Evolutionary conservation across 768 basidiomycete genomes (phyloP).

Genomic region (Tricholoma hemisulphureum): DNA sequence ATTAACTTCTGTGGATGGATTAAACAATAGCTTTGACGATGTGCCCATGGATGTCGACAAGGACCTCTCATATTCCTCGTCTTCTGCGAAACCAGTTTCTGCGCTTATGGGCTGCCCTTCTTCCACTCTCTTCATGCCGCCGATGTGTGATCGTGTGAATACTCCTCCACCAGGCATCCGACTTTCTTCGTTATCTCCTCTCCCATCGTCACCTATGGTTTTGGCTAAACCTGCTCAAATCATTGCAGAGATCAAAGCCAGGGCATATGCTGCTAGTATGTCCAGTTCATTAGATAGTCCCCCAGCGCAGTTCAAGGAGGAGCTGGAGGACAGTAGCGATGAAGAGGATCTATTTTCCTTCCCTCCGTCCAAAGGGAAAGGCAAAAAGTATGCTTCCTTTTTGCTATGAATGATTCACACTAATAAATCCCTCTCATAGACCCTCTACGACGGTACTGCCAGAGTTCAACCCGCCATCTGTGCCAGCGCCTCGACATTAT

Average conservation of each 20-base stretch:
- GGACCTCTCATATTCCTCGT: constrained; percentile 2
- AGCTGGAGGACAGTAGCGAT: constrained; percentile 53
- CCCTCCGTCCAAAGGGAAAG: constrained; percentile 14
- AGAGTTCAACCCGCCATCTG: neutral
- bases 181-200: constrained; percentile 12
- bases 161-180: constrained; percentile 23
- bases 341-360: constrained; percentile 35
- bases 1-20: constrained; percentile 7
- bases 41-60: constrained; percentile 13
- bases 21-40: constrained; percentile 8
- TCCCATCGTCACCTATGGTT: constrained; percentile 32
- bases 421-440: neutral
- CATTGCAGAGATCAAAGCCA: constrained; percentile 65
- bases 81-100: neutral
- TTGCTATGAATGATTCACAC: neutral
- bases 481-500: neutral
- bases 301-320: constrained; percentile 37
- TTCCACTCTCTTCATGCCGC: constrained; percentile 8
- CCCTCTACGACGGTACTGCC: neutral
- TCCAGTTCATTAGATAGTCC: constrained; percentile 45
- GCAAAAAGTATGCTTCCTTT: constrained; percentile 9
- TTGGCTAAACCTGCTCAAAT: constrained; percentile 54
- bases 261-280: constrained; percentile 45
- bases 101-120: neutral
- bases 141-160: constrained; percentile 1